phyloP scores from a whole-genome alignment of 2,329 filamentous ascomycete genomes.

The Talaromyces verruculosus region DNA sequence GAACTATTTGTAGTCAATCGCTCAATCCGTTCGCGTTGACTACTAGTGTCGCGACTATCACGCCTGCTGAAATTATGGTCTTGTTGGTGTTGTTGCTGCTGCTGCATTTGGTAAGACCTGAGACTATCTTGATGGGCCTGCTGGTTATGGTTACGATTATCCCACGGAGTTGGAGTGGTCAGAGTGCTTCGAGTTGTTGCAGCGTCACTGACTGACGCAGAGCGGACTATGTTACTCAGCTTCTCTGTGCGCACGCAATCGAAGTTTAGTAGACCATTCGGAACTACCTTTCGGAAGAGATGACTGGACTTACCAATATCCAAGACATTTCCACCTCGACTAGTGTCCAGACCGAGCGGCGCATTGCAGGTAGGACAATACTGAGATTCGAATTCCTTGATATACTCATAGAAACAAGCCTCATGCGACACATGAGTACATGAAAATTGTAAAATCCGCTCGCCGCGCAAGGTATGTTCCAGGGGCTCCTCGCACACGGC shows the following conservation, averaged over 20 bases:
- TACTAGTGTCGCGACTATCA: conserved; percentile 43
- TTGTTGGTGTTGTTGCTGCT: conserved; percentile 20
- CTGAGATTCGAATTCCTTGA: conserved; percentile 89
- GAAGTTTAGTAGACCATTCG: neutral
- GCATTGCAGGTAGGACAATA: conserved; percentile 93
- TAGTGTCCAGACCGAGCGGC: conserved; percentile 86
- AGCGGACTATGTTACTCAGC: conserved; percentile 87
- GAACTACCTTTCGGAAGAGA: neutral
- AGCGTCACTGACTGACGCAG: conserved; percentile 67
- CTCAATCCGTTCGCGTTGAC: conserved; percentile 48
- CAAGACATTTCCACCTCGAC: conserved; percentile 85
- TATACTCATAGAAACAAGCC: conserved; percentile 98
- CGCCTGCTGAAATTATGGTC: conserved; percentile 29
- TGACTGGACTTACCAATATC: conserved; percentile 69
- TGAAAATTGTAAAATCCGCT: conserved; percentile 91
- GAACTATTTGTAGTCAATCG: conserved; percentile 41
- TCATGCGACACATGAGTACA: conserved; percentile 97
- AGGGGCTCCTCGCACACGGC: conserved; percentile 95
- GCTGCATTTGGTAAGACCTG: conserved; percentile 22
- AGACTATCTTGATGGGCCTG: conserved; percentile 36
- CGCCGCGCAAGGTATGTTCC: conserved; percentile 90
- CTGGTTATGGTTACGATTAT: conserved; percentile 35
- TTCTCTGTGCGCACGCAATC: conserved; percentile 64
- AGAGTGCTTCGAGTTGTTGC: conserved; percentile 50
- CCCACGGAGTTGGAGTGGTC: conserved; percentile 65